Evolutionary conservation across 1,284 basidiomycete genomes (phyloP), one percentile per base, ranked within the genome.

Genomic region (Porodaedalea pini): DNA sequence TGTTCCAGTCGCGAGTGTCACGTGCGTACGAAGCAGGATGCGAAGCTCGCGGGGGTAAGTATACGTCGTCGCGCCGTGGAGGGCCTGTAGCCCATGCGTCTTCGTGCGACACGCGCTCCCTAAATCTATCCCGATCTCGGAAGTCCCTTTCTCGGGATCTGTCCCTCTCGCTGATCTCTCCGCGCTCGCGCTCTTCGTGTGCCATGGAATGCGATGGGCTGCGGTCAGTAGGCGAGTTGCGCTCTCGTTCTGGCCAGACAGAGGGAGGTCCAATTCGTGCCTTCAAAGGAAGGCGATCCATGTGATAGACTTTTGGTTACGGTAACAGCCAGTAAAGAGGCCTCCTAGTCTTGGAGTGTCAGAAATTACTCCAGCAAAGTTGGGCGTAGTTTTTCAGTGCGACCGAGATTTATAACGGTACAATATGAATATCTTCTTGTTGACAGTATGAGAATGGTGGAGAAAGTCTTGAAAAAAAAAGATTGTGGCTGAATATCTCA

Each of bases 231-330:
- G 58, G 44, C 36, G 53, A 11, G 57, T 31, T 32, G 52, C 57
- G 56, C 7, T 13, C 13, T 34, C 13, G 32, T 48, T 56, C 25
- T 51, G 58, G 50, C 61, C 51, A 39, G 34, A n/a, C 32, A 39
- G 48, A 51, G 44, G 25, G 40, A 29, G 27, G 13, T 29, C 19
- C 17, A 39, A 40, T 47, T 15, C 43, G 56, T 11, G 51, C 51
- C 40, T 55, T 62, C 41, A 51, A 51, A 55, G 51, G 55, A 13
- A 57, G 52, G 23, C 48, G 44, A 17, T 47, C 43, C 59, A 58
- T 62, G 29, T 27, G 31, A 37, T 60, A 41, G 40, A 27, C 49
- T 25, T 43, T 19, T 54, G 31, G 40, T 50, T n/a, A n/a, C n/a
- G n/a, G n/a, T n/a, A n/a, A n/a, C n/a, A n/a, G n/a, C n/a, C n/a